Conservation (phyloP, 768 basidiomycete genomes). For the Termitomyces sp. region DNA sequence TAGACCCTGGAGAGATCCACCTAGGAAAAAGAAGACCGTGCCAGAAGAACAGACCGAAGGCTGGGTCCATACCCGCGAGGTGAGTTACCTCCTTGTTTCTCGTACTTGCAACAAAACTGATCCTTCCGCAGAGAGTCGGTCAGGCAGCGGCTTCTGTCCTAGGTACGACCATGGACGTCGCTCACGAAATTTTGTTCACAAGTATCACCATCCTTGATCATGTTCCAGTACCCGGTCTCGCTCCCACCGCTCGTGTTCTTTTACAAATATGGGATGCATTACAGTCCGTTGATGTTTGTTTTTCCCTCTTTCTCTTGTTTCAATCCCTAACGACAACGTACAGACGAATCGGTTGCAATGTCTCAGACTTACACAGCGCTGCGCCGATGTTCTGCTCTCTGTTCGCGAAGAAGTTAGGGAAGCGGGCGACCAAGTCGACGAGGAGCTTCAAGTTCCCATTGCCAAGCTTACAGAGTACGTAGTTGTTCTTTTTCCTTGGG, state of each 20-base stretch:
- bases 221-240: conserved; percentile 52
- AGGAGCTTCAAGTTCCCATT: conserved; percentile 48
- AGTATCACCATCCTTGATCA: conserved; percentile 38
- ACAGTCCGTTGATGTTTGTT: conserved; percentile 54
- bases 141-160: conserved; percentile 33
- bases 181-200: conserved; percentile 38
- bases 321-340: background rate
- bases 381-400: conserved; percentile 60
- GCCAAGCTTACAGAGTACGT: conserved; percentile 42
- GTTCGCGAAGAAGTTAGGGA: conserved; percentile 56
- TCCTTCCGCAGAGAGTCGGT: conserved; percentile 23
- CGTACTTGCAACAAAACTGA: no score
- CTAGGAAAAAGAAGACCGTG: conserved; percentile 26
- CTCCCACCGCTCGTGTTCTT: conserved; percentile 43
- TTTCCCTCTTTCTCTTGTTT: background rate
- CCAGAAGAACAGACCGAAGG: conserved; percentile 35
- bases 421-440: conserved; percentile 45
- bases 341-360: conserved; percentile 67
- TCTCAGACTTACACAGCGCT: conserved; percentile 66
- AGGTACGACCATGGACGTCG: conserved; percentile 32
- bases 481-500: no score
- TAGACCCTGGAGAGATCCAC: conserved; percentile 23
- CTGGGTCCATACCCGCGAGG: conserved; percentile 29
- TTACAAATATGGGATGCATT: conserved; percentile 62
- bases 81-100: conserved; percentile 8